These are phyloP conservation scores for Arabis alpina DNA, from an alignment of 345 rosid genomes.

Conservation along the genomic window DNA sequence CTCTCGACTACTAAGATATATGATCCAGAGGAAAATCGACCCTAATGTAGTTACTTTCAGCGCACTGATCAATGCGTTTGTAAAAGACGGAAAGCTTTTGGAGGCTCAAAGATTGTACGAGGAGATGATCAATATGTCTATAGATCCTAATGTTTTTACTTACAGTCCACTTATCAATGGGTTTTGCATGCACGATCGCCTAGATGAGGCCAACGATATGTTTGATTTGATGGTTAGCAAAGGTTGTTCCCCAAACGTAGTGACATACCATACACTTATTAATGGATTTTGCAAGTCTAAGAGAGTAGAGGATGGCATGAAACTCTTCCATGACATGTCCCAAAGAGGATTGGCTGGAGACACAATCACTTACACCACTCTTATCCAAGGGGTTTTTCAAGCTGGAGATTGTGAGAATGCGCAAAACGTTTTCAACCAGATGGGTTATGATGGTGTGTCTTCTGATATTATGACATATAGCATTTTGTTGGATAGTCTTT, in stretches of 20 bases:
- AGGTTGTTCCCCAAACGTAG: no score
- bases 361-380: background rate
- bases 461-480: background rate
- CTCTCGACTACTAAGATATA: background rate
- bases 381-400: constrained; percentile 2
- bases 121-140: background rate
- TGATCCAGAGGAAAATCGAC: background rate
- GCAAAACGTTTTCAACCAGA: background rate
- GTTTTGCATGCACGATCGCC: background rate
- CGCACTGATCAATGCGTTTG: background rate
- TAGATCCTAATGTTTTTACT: background rate
- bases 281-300: no score
- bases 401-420: background rate
- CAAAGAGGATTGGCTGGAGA: no score
- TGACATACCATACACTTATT: no score
- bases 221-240: background rate
- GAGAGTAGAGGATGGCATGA: no score
- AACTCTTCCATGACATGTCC: no score
- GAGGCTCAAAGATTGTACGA: background rate
- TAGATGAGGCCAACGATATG: background rate
- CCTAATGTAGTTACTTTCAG: background rate
- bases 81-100: background rate
- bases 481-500: background rate
- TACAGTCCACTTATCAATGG: constrained; percentile 14
- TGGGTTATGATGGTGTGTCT: constrained; percentile 1